Evolutionary conservation across 2,329 filamentous ascomycete species (phyloP).

Genomic region (Metarhizium brunneum): DNA sequence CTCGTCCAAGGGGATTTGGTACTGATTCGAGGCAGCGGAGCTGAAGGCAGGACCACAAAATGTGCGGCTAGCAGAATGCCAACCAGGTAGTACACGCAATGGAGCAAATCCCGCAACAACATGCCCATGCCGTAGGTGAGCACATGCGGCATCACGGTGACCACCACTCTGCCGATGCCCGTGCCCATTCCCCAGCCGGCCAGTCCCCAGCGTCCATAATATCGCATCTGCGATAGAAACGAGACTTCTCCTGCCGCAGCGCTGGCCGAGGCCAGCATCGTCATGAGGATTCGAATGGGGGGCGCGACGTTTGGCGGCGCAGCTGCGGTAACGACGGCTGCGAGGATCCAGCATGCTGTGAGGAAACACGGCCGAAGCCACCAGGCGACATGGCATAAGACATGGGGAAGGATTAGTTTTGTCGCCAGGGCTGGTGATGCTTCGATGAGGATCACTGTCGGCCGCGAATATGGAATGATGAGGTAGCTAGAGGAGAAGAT

Average conservation of each 20-base stretch:
- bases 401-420: slow-evolving; percentile 19
- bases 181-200: slow-evolving; percentile 26
- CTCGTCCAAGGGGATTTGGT: not conserved
- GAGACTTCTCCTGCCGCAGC: slow-evolving; percentile 23
- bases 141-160: slow-evolving; percentile 18
- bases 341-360: slow-evolving; percentile 18
- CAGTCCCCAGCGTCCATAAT: slow-evolving; percentile 20
- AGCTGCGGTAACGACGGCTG: slow-evolving; percentile 15
- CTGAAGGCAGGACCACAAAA: slow-evolving; percentile 19
- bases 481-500: slow-evolving; percentile 25
- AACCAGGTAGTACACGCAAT: slow-evolving; percentile 17
- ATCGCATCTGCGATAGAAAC: slow-evolving; percentile 19
- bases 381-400: slow-evolving; percentile 18
- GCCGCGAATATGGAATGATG: slow-evolving; percentile 23
- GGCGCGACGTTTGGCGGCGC: slow-evolving; percentile 25
- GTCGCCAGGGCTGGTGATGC: slow-evolving; percentile 17
- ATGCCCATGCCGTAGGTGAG: slow-evolving; percentile 18
- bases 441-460: slow-evolving; percentile 22
- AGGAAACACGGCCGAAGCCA: slow-evolving; percentile 18
- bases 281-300: slow-evolving; percentile 17
- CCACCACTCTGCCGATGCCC: slow-evolving; percentile 19
- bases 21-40: slow-evolving; percentile 10
- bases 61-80: slow-evolving; percentile 17
- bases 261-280: slow-evolving; percentile 18
- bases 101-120: slow-evolving; percentile 18